Evolutionary conservation across 768 basidiomycete species (phyloP), one percentile per base, ranked within the genome.

Genomic region (Cystobasidium tubakii): DNA sequence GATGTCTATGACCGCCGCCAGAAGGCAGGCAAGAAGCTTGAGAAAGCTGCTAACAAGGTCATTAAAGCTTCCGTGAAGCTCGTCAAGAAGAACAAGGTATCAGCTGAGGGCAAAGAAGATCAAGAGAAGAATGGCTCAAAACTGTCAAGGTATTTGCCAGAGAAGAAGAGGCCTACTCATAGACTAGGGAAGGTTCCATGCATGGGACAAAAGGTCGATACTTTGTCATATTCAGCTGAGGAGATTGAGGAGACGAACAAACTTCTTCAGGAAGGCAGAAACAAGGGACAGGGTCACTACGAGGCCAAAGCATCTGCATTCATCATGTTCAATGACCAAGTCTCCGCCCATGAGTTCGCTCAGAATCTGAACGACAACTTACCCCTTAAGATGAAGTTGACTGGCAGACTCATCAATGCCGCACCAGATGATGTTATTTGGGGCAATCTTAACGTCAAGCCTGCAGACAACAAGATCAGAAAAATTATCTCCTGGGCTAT

Each of bases 391-490:
- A 67, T 67, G 66, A 67, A 50, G 42, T 96, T 97, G 92, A 84
- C 85, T 12, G 83, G 83, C 31, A 87, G 87, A 64, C 89, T 88
- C 79, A 85, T 88, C 46, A 94, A 96, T 80, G 88, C 95, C 66
- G 85, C 89, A 0, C 93, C 94, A 0, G 84, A 85, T 33, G 93
- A 96, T 81, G 89, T 99, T 57, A 89, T 98, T 75, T 98, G 95
- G 94, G 82, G 85, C 1, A 97, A 96, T 80, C 84, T 99, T 10
- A 86, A 86, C 34, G 80, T 98, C 83, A 95, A 94, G 79, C 89
- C 92, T 0, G 97, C 96, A 77, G 91, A 94, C 80, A 84, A 85
- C 75, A 87, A 87, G 78, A 82, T 89, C 55, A 87, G 92, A 31
- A 78, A 82, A 73, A 85, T 84, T 21, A 82, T 90, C 60, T 88